phyloP scores from a whole-genome alignment of 345 rosid genomes.

The Acer campestre region DNA sequence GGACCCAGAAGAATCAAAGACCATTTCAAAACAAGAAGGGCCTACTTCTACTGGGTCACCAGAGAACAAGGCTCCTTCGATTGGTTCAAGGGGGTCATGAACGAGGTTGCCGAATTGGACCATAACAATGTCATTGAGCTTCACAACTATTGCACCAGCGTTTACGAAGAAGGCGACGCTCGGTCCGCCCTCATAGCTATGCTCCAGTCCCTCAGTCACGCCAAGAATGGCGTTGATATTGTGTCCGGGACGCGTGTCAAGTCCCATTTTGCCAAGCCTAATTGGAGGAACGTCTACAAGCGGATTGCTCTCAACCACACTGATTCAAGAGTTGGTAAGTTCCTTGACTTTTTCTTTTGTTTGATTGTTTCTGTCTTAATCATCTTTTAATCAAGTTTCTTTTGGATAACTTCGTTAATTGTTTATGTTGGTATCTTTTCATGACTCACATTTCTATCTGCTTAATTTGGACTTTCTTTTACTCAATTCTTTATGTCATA shows the following conservation, averaged over 20 bases:
- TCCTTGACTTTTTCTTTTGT: background rate
- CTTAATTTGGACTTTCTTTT: too few species aligned
- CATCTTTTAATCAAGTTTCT: too few species aligned
- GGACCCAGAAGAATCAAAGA: slow-evolving; percentile 39
- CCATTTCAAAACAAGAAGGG: slow-evolving; percentile 66
- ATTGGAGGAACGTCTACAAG: slow-evolving; percentile 77
- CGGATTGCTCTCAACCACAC: slow-evolving; percentile 62
- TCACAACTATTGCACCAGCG: slow-evolving; percentile 83
- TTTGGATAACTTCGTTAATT: too few species aligned
- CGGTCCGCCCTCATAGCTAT: slow-evolving; percentile 77
- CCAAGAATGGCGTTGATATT: slow-evolving; percentile 72
- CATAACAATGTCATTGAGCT: slow-evolving; percentile 62
- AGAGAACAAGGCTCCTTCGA: slow-evolving; percentile 87
- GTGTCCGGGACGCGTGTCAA: slow-evolving; percentile 81
- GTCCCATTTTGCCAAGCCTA: slow-evolving; percentile 80
- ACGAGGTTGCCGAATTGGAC: slow-evolving; percentile 75
- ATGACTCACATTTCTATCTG: too few species aligned
- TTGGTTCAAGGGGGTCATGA: slow-evolving; percentile 85
- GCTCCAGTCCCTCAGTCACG: slow-evolving; percentile 78
- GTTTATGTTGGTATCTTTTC: too few species aligned
- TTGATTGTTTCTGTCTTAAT: too few species aligned
- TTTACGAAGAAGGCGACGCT: slow-evolving; percentile 85
- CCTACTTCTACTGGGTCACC: slow-evolving; percentile 85
- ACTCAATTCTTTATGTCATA: too few species aligned
- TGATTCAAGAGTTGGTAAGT: slow-evolving; percentile 66